A percentile compares a stretch with the other conserved stretches of the same genome.
These are phyloP conservation scores for Reutealis trisperma DNA, from an alignment of 345 rosid species.

Conservation along the genomic window DNA sequence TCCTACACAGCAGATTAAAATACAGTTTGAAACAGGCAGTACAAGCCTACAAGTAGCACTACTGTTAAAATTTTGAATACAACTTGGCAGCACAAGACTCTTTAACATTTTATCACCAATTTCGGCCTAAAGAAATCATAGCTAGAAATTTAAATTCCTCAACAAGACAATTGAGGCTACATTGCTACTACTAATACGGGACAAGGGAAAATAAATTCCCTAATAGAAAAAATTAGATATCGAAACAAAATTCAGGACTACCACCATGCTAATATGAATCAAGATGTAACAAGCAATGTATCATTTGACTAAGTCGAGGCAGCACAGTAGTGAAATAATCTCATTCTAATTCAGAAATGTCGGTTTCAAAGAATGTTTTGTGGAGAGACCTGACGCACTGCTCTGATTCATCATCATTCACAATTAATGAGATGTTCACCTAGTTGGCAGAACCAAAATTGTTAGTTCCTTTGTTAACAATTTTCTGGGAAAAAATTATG, in stretches of 20 bases:
- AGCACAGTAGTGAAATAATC: slow-evolving; percentile 38
- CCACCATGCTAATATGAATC: not conserved
- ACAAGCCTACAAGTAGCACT: not conserved
- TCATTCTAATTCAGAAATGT: slow-evolving; percentile 44
- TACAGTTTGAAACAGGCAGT: too few relatives aligned
- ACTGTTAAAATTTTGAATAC: not conserved
- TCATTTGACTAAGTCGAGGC: slow-evolving; percentile 24
- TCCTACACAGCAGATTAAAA: too few relatives aligned
- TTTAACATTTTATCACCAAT: not conserved
- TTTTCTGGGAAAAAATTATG: not conserved
- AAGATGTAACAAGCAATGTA: not conserved
- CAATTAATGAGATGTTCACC: slow-evolving; percentile 94
- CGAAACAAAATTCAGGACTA: not conserved
- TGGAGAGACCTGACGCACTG: slow-evolving; percentile 85
- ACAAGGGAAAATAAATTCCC: not conserved
- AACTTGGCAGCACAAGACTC: too few relatives aligned
- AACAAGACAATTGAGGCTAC: not conserved
- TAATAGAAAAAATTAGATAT: not conserved
- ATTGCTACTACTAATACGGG: not conserved
- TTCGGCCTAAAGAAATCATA: not conserved
- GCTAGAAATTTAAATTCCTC: not conserved
- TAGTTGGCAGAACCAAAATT: slow-evolving; percentile 16
- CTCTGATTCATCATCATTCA: slow-evolving; percentile 80
- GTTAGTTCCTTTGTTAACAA: not conserved
- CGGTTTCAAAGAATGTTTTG: slow-evolving; percentile 64